Evolutionary conservation across 1,139 yeast genomes (phyloP).

Genomic region (Kodamaea sp.): DNA sequence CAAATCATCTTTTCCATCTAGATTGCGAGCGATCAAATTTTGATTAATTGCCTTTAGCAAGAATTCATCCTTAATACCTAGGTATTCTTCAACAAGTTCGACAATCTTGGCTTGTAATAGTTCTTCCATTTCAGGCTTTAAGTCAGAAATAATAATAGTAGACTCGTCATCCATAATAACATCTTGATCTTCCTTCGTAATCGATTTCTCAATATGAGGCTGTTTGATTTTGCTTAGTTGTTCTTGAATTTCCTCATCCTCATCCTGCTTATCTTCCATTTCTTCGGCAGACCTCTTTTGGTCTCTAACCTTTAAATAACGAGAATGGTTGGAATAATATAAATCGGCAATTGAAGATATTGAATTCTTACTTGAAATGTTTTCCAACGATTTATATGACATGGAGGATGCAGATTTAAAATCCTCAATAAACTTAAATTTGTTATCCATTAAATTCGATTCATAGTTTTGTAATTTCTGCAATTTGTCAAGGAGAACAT

Average conservation of each 20-base stretch:
- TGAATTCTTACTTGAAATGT: conserved; percentile 1
- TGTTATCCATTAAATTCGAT: conserved; percentile 32
- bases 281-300: conserved; percentile 34
- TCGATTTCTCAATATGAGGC: background rate
- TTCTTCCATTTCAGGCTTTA: conserved; percentile 14
- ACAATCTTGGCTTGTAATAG: conserved; percentile 33
- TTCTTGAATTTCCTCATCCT: background rate
- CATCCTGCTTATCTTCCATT: conserved; percentile 22
- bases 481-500: conserved; percentile 18
- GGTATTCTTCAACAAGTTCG: conserved; percentile 45
- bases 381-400: background rate
- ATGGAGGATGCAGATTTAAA: conserved; percentile 14
- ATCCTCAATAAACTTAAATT: conserved; percentile 34
- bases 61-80: conserved; percentile 52
- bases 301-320: conserved; percentile 35
- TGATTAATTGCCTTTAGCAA: conserved; percentile 42
- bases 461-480: conserved; percentile 28
- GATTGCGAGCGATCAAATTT: conserved; percentile 30
- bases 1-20: conserved; percentile 26
- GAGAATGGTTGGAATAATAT: conserved; percentile 36
- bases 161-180: background rate
- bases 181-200: background rate
- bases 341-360: conserved; percentile 9
- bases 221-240: background rate
- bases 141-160: conserved; percentile 10